Base-by-base conservation (phyloP, 306 rosid genomes). In the Malus fusca region DNA sequence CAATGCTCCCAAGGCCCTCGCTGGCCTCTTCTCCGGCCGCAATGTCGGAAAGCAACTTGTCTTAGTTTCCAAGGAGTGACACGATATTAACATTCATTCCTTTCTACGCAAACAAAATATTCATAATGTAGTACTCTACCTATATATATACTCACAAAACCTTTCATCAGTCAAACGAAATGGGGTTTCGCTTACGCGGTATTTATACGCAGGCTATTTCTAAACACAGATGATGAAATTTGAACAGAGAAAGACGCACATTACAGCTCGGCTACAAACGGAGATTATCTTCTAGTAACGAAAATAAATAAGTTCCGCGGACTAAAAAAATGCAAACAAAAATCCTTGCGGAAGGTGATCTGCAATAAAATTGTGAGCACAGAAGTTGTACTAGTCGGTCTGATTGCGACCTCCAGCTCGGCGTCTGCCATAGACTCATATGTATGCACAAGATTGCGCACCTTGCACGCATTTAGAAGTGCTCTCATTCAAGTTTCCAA, bases 11-110 rank as follows among this genome's bases (percentile, higher is more conserved):
- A 52, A 52, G 2, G 72, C 66, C 43, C 17, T 58, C 31, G 61
- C 42, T 1, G 68, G 71, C 14, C 61, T 62, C 46, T 68, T 19
- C 6, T 30, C 37, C 14, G 53, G 71, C 15, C 55, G 44, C 21
- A 67, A 66, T 14, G 28, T 15, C 1, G 40, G 79, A 18, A 85
- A 80, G 72, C 82, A 82, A 65, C 78, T 77, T 1, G 78, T 79
- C n/a, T 60, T 79, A 0, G 70, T 78, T 68, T 76, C 79, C 6
- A 64, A 5, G 12, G 84, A 82, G 23, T 77, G 18, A 65, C n/a
- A 12, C 23, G 31, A 30, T 13, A 6, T 55, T 55, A 55, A 19
- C 23, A 55, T 55, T 3, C 61, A 55, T 21, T 55, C 61, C 22
- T 21, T 21, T 21, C 25, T 8, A 55, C 11, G 3, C 25, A 21